A percentile compares a stretch with the other conserved stretches of the same genome.
These are phyloP conservation scores for Cercospora zeina DNA, from an alignment of 2,329 filamentous ascomycete genomes.

Conservation along the genomic window DNA sequence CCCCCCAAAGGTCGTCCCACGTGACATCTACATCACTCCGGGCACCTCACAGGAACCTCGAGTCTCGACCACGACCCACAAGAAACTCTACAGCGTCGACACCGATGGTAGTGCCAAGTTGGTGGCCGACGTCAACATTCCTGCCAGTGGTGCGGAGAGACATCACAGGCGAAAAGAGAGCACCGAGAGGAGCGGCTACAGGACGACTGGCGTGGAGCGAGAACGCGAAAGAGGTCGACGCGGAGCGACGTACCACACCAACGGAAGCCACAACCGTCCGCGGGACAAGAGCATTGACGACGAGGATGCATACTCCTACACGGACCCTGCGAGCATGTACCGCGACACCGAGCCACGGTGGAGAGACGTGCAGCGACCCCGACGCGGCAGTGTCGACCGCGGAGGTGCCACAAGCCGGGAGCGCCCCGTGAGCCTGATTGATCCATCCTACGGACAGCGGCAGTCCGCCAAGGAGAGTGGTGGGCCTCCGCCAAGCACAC, in stretches of 20 bases:
- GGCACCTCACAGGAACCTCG: conserved; percentile 36
- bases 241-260: conserved; percentile 36
- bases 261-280: conserved; percentile 28
- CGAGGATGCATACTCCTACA: conserved; percentile 53
- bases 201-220: conserved; percentile 24
- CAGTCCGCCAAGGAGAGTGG: conserved; percentile 41
- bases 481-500: conserved; percentile 65
- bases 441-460: conserved; percentile 37
- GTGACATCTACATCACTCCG: conserved; percentile 45
- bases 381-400: conserved; percentile 50
- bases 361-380: conserved; percentile 40
- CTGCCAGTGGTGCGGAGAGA: conserved; percentile 44
- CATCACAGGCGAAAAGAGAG: conserved; percentile 42
- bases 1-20: conserved; percentile 43
- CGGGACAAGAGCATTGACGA: conserved; percentile 41
- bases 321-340: conserved; percentile 54
- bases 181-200: conserved; percentile 35
- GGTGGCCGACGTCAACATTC: conserved; percentile 43
- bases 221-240: conserved; percentile 35
- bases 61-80: conserved; percentile 42
- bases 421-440: conserved; percentile 50
- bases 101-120: conserved; percentile 45
- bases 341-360: conserved; percentile 53
- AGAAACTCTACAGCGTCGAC: conserved; percentile 53
- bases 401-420: conserved; percentile 41